Evolutionary conservation across 768 basidiomycete species (phyloP).

Genomic region (Epithele typhae): DNA sequence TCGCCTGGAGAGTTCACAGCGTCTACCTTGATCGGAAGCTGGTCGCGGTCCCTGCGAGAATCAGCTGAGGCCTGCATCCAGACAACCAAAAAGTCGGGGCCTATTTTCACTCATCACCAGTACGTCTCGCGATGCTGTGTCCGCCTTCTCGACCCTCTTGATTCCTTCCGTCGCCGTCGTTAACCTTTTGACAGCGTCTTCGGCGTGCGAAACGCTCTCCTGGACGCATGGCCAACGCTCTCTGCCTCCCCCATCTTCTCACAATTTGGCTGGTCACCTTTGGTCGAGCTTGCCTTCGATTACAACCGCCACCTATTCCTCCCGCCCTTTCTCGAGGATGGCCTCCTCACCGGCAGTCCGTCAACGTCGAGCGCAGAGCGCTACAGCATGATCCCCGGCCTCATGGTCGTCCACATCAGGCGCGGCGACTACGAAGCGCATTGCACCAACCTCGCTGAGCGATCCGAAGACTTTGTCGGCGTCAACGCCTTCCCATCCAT

Average conservation of each 20-base stretch:
- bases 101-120: slow-evolving; percentile 9
- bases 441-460: slow-evolving; percentile 21
- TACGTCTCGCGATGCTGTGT: neutral
- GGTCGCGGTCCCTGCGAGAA: neutral
- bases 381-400: slow-evolving; percentile 8
- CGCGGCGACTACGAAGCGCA: slow-evolving; percentile 12
- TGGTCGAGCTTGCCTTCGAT: slow-evolving; percentile 38
- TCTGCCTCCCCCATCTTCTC: slow-evolving; percentile 42
- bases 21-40: slow-evolving; percentile 1
- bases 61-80: slow-evolving; percentile 5
- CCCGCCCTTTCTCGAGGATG: neutral
- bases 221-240: slow-evolving; percentile 36
- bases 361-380: slow-evolving; percentile 5
- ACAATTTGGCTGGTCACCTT: slow-evolving; percentile 47
- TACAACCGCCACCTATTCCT: slow-evolving; percentile 14
- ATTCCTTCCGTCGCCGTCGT: neutral
- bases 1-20: slow-evolving; percentile 2
- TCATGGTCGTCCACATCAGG: slow-evolving; percentile 12
- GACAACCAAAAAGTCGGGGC: slow-evolving; percentile 1
- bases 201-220: slow-evolving; percentile 9
- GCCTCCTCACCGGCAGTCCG: slow-evolving; percentile 4
- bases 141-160: neutral
- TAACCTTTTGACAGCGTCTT: slow-evolving; percentile 11
- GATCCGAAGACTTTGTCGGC: slow-evolving; percentile 39
- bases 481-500: slow-evolving; percentile 51